A percentile compares a stretch with the other conserved stretches of the same genome.
Evolutionary conservation across 805 yeast species (phyloP).

Genomic region (Candida succiphila): DNA sequence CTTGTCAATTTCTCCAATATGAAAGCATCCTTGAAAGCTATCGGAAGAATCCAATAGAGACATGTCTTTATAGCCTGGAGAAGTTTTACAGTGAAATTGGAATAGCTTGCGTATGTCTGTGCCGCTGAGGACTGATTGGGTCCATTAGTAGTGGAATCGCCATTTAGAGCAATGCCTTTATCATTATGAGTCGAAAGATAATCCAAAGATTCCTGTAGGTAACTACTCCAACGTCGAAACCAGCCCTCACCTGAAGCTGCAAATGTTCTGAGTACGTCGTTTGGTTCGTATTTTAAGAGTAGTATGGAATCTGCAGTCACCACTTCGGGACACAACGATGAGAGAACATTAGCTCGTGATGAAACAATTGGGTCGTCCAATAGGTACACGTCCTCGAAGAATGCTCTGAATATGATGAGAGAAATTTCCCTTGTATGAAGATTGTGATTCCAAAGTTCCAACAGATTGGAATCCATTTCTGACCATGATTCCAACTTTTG

Average conservation of each 20-base stretch:
- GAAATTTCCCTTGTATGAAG: conserved; percentile 64
- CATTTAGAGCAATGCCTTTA: neutral
- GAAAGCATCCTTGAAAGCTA: conserved; percentile 56
- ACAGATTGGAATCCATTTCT: conserved; percentile 73
- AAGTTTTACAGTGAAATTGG: conserved; percentile 48
- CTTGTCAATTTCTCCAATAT: conserved; percentile 53
- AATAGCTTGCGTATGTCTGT: conserved; percentile 5
- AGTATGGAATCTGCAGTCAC: conserved; percentile 64
- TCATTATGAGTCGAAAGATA: conserved; percentile 10
- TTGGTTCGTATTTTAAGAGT: conserved; percentile 52
- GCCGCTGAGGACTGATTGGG: conserved; percentile 25
- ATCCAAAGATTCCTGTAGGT: conserved; percentile 35
- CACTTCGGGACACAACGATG: conserved; percentile 76
- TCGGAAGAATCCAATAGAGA: conserved; percentile 83
- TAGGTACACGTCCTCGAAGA: conserved; percentile 88
- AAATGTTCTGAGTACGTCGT: conserved; percentile 51
- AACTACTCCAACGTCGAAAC: conserved; percentile 68
- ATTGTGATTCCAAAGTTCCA: conserved; percentile 62
- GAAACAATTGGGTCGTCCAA: conserved; percentile 88
- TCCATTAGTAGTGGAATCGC: neutral
- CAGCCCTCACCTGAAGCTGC: conserved; percentile 76
- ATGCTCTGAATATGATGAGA: conserved; percentile 67
- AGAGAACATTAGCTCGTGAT: conserved; percentile 63
- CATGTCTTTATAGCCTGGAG: conserved; percentile 83
- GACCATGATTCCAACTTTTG: conserved; percentile 67